Conservation (phyloP, 148 eudicot genomes). For the Silene uniflora region DNA sequence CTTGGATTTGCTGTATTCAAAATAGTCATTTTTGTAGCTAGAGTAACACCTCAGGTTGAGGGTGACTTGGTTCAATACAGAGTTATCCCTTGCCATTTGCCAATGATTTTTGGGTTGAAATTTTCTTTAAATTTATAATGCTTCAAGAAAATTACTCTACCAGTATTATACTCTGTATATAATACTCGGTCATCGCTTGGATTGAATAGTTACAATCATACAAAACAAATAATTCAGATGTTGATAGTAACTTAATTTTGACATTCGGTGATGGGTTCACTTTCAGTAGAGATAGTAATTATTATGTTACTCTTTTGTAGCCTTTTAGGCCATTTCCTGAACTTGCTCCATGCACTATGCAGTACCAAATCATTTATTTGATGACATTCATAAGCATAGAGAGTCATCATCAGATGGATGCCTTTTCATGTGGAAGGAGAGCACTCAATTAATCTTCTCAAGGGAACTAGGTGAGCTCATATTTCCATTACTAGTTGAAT, state of each 20-base stretch:
- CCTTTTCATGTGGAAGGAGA: conserved; percentile 5
- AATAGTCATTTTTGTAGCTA: no score
- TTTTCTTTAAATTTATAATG: no score
- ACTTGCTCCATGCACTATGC: not conserved
- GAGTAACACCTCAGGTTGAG: no score
- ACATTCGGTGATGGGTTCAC: not conserved
- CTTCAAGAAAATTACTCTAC: no score
- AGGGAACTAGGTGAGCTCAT: not conserved
- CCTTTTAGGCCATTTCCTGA: not conserved
- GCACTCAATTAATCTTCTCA: conserved; percentile 5
- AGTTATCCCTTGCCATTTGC: no score
- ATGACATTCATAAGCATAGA: no score
- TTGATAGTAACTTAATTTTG: not conserved
- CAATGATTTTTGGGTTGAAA: no score
- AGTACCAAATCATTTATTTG: not conserved
- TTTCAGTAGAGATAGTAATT: not conserved
- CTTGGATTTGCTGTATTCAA: no score
- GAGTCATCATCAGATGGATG: conserved; percentile 1
- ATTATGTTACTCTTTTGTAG: not conserved
- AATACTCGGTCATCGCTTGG: not conserved
- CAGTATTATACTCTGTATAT: no score
- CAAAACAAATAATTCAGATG: not conserved
- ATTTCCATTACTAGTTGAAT: no score
- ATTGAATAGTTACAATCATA: not conserved
- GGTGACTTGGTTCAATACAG: no score